phyloP scores from a whole-genome alignment of 2,329 filamentous ascomycete genomes.

The Harringtonia aguacate region DNA sequence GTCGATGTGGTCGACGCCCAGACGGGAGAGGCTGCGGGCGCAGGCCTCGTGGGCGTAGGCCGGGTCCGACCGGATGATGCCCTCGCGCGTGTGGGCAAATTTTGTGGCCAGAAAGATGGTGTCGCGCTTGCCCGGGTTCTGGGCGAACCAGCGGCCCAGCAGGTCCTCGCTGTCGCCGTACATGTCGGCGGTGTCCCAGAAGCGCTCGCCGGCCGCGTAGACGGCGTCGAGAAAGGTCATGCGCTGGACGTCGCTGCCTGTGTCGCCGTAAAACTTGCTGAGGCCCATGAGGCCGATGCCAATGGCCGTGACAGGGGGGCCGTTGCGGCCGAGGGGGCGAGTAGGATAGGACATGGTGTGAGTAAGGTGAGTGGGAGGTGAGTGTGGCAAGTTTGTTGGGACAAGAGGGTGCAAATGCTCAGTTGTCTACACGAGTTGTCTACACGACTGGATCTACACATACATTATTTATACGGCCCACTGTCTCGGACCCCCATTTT shows the following conservation, averaged over 20 bases:
- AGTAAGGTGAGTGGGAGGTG: too few species aligned
- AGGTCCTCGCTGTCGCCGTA: conserved; percentile 33
- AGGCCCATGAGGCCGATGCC: conserved; percentile 37
- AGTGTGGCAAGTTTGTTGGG: too few species aligned
- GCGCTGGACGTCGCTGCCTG: conserved; percentile 23
- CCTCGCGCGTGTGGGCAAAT: conserved; percentile 12
- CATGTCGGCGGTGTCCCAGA: conserved; percentile 32
- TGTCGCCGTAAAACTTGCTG: conserved; percentile 12
- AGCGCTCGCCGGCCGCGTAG: conserved; percentile 26
- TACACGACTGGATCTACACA: too few species aligned
- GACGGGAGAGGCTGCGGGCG: conserved; percentile 27
- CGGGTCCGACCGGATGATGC: conserved; percentile 21
- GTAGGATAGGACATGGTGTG: conserved; percentile 16
- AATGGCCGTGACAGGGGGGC: conserved; percentile 31
- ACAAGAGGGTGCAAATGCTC: too few species aligned
- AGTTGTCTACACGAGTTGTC: too few species aligned
- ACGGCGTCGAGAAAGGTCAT: conserved; percentile 30
- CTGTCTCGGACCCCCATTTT: too few species aligned
- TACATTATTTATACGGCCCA: too few species aligned
- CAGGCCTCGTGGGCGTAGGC: conserved; percentile 16
- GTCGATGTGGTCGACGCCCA: conserved; percentile 43
- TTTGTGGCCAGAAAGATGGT: conserved; percentile 29
- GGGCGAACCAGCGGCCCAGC: conserved; percentile 31
- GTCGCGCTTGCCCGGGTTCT: conserved; percentile 23
- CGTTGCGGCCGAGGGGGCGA: conserved; percentile 32